Conservation (phyloP, 2,329 filamentous ascomycete genomes). For the Colletotrichum sp. region DNA sequence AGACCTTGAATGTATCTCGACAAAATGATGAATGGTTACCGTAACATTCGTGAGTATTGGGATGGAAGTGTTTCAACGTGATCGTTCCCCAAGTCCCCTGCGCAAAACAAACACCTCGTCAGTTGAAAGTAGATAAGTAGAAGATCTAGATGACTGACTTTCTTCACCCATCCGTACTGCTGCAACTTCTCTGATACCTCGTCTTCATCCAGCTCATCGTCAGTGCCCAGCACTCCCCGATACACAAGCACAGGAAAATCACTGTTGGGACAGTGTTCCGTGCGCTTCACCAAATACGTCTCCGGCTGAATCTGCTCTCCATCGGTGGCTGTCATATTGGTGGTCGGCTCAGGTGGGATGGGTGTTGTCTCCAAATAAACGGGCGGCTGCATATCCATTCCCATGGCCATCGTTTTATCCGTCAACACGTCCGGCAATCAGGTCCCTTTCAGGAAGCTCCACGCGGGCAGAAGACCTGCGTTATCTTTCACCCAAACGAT, state of each 20-base stretch:
- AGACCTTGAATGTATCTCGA: accelerated
- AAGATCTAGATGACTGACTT: background rate
- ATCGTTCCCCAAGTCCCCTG: conserved; percentile 27
- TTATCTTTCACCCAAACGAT: background rate
- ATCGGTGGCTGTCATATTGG: background rate
- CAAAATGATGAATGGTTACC: background rate
- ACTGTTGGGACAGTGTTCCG: conserved; percentile 20
- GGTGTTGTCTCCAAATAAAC: background rate
- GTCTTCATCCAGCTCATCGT: conserved; percentile 6
- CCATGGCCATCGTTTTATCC: background rate
- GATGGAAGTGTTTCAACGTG: conserved; percentile 27
- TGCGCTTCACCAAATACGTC: background rate
- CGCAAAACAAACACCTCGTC: background rate
- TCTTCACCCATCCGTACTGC: conserved; percentile 26
- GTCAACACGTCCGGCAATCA: background rate
- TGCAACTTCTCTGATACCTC: conserved; percentile 19
- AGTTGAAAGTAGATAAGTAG: background rate
- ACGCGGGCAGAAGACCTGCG: background rate
- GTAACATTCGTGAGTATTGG: conserved; percentile 28
- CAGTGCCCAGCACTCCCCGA: conserved; percentile 18
- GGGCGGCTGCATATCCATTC: background rate
- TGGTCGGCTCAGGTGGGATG: background rate
- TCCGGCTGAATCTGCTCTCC: background rate
- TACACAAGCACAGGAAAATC: conserved; percentile 25
- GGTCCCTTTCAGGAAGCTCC: background rate